Evolutionary conservation across 805 yeast genomes (phyloP), one percentile per base, ranked within the genome.

Genomic region (Debaryomyces castellii): DNA sequence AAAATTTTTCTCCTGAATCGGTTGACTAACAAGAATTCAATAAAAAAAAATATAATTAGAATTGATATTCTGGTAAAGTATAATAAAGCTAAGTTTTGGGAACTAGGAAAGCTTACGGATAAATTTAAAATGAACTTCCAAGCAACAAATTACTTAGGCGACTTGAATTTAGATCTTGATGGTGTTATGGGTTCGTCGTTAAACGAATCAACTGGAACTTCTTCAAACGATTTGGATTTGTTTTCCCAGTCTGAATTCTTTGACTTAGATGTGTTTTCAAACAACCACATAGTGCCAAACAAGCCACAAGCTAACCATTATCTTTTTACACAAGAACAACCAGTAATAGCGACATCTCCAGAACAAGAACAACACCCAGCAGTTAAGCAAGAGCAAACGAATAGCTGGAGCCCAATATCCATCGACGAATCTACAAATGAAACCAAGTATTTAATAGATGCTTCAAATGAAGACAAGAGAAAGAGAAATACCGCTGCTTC

Each of bases 401-500:
- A 23, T 17, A 37, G 12, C 5, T 22, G 22, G 8, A 18, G 21
- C 5, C 21, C 20, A 11, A 2, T 14, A n/a, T 6, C 40, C 16
- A 12, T 21, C 5, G 11, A 2, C 3, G 28, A 22, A 23, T 6
- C 18, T 8, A 4, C 27, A 5, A n/a, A 22, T 6, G 27, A 44
- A 20, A 33, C 30, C 3, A 45, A 27, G n/a, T 21, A 3, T n/a
- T 34, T 42, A 3, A 43, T 48, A 4, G 42, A 39, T 9, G 38
- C 63, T 21, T 71, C 77, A 18, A 83, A 80, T 47, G 77, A 75
- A 38, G 94, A 87, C 58, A 92, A 89, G 67, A 78, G 96, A 50
- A 81, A 86, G 52, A 78, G 95, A 56, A 91, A 90, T 67, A 90
- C 97, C 0, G 96, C 94, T 1, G 98, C 99, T 1, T 83, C 92